Conservation (phyloP, 1,284 basidiomycete species). For the Cutaneotrichosporon dermatis region DNA sequence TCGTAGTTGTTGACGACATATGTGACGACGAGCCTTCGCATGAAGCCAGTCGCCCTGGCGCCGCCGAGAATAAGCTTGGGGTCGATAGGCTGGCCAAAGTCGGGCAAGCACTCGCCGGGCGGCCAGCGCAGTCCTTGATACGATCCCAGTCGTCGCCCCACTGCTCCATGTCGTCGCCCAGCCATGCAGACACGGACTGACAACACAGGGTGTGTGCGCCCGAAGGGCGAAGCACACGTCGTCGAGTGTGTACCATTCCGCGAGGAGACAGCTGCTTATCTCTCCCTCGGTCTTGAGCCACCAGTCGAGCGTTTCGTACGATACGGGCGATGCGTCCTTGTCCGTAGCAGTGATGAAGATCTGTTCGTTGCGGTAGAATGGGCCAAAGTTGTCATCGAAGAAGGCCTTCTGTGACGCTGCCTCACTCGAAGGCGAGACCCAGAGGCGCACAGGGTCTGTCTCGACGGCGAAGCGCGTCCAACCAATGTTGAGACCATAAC, state of each 20-base stretch:
- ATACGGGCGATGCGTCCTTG: slow-evolving; percentile 56
- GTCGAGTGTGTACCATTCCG: slow-evolving; percentile 64
- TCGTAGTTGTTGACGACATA: slow-evolving; percentile 84
- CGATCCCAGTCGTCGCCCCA: slow-evolving; percentile 75
- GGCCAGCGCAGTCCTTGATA: slow-evolving; percentile 66
- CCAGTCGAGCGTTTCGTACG: slow-evolving; percentile 78
- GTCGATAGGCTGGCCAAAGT: slow-evolving; percentile 85
- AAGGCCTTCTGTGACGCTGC: slow-evolving; percentile 83
- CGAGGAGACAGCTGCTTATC: slow-evolving; percentile 67
- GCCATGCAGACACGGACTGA: slow-evolving; percentile 92
- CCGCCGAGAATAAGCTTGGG: slow-evolving; percentile 85
- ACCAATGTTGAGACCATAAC: slow-evolving; percentile 75
- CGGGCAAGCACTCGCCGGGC: slow-evolving; percentile 80
- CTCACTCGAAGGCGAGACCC: slow-evolving; percentile 85
- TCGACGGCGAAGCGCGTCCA: slow-evolving; percentile 89
- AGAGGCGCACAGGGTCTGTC: slow-evolving; percentile 88
- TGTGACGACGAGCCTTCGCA: slow-evolving; percentile 76
- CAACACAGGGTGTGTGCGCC: slow-evolving; percentile 79
- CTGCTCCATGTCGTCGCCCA: slow-evolving; percentile 65
- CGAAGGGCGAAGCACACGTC: slow-evolving; percentile 94
- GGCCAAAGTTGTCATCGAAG: slow-evolving; percentile 92
- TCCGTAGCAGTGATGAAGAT: slow-evolving; percentile 68
- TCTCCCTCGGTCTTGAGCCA: slow-evolving; percentile 74
- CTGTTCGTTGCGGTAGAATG: slow-evolving; percentile 92
- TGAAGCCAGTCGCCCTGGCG: slow-evolving; percentile 59